Conservation (phyloP, 1,284 basidiomycete genomes). For the Pyrrhoderma lamaoense region DNA sequence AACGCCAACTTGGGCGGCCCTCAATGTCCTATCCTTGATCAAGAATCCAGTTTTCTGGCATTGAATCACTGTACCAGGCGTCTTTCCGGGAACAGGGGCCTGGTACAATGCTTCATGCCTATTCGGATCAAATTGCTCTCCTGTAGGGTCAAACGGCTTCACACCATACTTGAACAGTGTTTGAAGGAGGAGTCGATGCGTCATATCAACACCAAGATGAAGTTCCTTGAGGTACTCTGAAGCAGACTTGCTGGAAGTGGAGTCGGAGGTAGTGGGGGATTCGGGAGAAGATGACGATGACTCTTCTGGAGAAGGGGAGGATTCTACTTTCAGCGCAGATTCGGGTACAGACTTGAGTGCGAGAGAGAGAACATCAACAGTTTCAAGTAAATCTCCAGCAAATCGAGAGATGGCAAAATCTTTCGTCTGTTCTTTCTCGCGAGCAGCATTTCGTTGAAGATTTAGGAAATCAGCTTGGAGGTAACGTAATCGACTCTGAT, state of each 20-base stretch:
- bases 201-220: conserved; percentile 86
- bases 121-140: conserved; percentile 93
- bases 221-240: conserved; percentile 63
- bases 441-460: conserved; percentile 81
- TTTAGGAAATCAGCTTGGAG: conserved; percentile 94
- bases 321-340: conserved; percentile 32
- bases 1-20: conserved; percentile 96
- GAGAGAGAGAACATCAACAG: conserved; percentile 85
- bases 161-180: conserved; percentile 90
- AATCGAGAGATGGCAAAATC: conserved; percentile 93
- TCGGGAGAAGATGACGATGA: conserved; percentile 27
- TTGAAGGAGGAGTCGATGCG: conserved; percentile 83
- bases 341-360: conserved; percentile 84
- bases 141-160: conserved; percentile 85
- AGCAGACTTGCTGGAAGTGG: conserved; percentile 40
- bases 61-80: conserved; percentile 85
- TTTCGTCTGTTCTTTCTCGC: conserved; percentile 87
- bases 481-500: conserved; percentile 76
- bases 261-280: conserved; percentile 26
- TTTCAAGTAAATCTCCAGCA: conserved; percentile 84
- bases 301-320: conserved; percentile 22
- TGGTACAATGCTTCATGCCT: conserved; percentile 93
- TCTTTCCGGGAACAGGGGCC: conserved; percentile 83
- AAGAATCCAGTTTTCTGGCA: conserved; percentile 89
- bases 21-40: conserved; percentile 86